Evolutionary conservation across 805 yeast species (phyloP).

Genomic region (Ogataea pini): DNA sequence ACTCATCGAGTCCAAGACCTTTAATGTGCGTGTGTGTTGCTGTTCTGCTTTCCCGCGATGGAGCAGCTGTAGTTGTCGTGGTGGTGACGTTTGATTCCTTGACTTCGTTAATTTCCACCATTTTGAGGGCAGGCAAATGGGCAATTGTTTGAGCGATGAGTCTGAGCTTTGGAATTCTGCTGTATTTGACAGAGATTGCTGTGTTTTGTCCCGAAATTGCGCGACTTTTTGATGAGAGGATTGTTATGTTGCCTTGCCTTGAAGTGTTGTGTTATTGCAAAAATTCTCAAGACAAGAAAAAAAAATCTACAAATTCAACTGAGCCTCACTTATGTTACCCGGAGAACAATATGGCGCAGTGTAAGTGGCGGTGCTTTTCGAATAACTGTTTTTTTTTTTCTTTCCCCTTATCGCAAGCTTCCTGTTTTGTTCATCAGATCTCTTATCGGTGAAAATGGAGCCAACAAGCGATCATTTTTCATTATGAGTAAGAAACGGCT

Average conservation of each 20-base stretch:
- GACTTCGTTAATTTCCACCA: conserved; percentile 81
- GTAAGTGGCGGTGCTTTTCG: background rate
- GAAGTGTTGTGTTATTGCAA: background rate
- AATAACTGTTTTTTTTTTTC: too few species aligned
- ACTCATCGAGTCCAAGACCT: conserved; percentile 94
- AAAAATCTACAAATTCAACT: background rate
- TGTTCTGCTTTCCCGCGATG: conserved; percentile 33
- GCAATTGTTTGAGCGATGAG: too few species aligned
- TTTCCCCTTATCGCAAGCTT: background rate
- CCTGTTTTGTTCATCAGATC: background rate
- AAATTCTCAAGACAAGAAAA: background rate
- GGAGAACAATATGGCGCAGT: background rate
- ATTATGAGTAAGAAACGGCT: too few species aligned
- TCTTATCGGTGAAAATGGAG: conserved; percentile 1
- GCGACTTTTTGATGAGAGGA: background rate
- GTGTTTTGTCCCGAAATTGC: background rate
- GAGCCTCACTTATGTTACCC: background rate
- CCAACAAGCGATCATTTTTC: too few species aligned
- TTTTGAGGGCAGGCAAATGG: too few species aligned
- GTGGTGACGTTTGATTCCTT: conserved; percentile 44
- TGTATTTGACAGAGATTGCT: background rate
- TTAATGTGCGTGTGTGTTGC: conserved; percentile 99
- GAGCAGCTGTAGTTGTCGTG: conserved; percentile 16
- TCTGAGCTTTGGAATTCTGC: background rate
- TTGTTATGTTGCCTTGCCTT: background rate